phyloP scores from a whole-genome alignment of 768 basidiomycete genomes.

The Myochromella boudieri region DNA sequence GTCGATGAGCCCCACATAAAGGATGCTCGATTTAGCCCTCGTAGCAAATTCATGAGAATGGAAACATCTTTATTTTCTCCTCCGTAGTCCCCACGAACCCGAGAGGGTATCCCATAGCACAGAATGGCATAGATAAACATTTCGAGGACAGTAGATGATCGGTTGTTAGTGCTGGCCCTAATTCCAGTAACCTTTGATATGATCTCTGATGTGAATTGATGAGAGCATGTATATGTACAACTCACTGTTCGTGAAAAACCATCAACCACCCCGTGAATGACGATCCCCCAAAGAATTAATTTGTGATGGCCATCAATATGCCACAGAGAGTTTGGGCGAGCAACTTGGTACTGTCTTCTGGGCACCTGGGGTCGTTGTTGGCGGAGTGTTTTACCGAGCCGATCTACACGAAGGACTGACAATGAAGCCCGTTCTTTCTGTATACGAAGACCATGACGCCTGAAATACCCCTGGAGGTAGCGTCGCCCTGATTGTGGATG shows the following conservation, averaged over 20 bases:
- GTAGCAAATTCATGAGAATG: no score
- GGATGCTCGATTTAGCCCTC: no score
- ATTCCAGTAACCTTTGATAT: slow-evolving; percentile 25
- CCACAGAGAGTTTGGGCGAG: slow-evolving; percentile 28
- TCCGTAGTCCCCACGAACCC: no score
- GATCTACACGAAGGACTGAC: slow-evolving; percentile 26
- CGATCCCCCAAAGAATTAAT: slow-evolving; percentile 26
- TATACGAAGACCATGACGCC: slow-evolving; percentile 23
- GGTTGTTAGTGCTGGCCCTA: slow-evolving; percentile 26
- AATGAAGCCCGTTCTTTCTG: slow-evolving; percentile 19
- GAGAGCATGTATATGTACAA: no score
- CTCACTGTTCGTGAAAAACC: no score
- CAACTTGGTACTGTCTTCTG: slow-evolving; percentile 16
- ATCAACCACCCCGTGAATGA: no score
- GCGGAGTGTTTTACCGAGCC: slow-evolving; percentile 20
- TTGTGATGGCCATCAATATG: slow-evolving; percentile 37
- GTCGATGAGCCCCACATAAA: no score
- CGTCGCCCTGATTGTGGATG: slow-evolving; percentile 23
- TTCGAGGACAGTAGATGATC: no score
- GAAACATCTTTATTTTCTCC: no score
- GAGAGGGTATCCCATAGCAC: no score
- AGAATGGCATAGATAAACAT: no score
- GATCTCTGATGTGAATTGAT: no score
- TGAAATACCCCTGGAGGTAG: slow-evolving; percentile 28
- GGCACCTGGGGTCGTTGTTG: slow-evolving; percentile 17